Evolutionary conservation across 2,329 filamentous ascomycete genomes (phyloP).

Genomic region (Emericellopsis cladophorae): DNA sequence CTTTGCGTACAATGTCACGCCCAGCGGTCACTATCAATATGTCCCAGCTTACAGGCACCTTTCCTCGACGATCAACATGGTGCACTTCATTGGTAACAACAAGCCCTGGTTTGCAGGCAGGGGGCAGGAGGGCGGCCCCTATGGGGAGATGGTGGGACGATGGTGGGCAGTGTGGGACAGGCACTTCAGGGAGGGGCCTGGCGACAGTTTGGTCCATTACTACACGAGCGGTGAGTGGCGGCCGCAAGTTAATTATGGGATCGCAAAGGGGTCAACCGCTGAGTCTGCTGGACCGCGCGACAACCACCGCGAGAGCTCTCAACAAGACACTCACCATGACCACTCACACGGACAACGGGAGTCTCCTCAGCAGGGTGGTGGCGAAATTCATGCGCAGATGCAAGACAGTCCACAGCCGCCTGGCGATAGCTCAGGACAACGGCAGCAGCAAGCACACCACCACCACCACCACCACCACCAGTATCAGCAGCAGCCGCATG

Average conservation of each 20-base stretch:
- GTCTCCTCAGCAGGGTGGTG: constrained; percentile 7
- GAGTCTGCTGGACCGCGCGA: too few relatives aligned
- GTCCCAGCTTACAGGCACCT: constrained; percentile 90
- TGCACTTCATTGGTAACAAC: constrained; percentile 85
- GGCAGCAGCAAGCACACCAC: too few relatives aligned
- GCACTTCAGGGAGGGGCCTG: constrained; percentile 47
- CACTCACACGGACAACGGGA: constrained; percentile 3
- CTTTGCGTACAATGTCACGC: constrained; percentile 96
- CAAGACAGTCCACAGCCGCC: constrained; percentile 6
- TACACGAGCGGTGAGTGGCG: constrained; percentile 42
- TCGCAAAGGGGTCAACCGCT: background rate
- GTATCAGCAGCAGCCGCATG: too few relatives aligned
- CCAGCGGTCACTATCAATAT: constrained; percentile 94
- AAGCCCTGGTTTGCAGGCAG: constrained; percentile 78
- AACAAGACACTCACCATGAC: background rate
- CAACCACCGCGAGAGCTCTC: background rate
- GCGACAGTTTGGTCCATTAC: constrained; percentile 28
- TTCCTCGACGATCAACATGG: constrained; percentile 75
- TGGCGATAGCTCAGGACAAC: too few relatives aligned
- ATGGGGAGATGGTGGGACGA: constrained; percentile 69
- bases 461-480: too few relatives aligned
- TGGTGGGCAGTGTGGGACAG: constrained; percentile 95
- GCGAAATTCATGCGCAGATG: constrained; percentile 3
- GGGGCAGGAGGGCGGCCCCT: constrained; percentile 44
- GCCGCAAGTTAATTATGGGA: constrained; percentile 12